phyloP scores from a whole-genome alignment of 1,284 basidiomycete species.

The Omphalotus olearius region DNA sequence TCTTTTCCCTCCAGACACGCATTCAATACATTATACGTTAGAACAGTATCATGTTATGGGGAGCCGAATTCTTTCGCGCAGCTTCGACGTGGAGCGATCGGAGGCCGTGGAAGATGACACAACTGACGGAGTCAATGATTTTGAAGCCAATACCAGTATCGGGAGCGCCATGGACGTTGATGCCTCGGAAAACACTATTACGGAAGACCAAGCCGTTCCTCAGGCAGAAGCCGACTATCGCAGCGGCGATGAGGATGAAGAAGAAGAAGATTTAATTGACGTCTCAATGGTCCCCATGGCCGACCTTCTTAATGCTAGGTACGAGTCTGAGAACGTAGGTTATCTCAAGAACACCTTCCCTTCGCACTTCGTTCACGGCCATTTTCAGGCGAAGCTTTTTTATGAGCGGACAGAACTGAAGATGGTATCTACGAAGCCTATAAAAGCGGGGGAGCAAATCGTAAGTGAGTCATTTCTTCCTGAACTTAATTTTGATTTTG shows the following conservation, averaged over 20 bases:
- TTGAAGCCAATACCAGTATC: conserved; percentile 26
- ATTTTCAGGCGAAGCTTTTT: conserved; percentile 74
- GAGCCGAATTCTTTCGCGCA: conserved; percentile 88
- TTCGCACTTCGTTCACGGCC: not conserved
- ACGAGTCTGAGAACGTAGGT: conserved; percentile 81
- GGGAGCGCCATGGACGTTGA: conserved; percentile 54
- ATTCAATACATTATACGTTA: conserved; percentile 60
- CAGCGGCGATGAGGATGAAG: conserved; percentile 40
- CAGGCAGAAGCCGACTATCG: conserved; percentile 19
- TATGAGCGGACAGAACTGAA: conserved; percentile 70
- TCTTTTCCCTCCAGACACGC: conserved; percentile 55
- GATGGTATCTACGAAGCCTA: conserved; percentile 80
- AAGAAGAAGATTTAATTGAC: conserved; percentile 61
- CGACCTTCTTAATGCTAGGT: conserved; percentile 90
- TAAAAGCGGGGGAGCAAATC: conserved; percentile 84
- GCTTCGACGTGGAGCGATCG: conserved; percentile 76
- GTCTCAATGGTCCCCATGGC: conserved; percentile 97
- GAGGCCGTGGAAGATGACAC: conserved; percentile 31
- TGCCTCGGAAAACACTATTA: conserved; percentile 14
- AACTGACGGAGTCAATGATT: conserved; percentile 24
- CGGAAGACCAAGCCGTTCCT: conserved; percentile 4
- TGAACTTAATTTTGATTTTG: not conserved
- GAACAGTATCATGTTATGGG: conserved; percentile 88
- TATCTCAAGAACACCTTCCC: conserved; percentile 1
- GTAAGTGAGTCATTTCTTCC: conserved; percentile 38